These are phyloP conservation scores for Echria macrotheca DNA, from an alignment of 495 filamentous ascomycete genomes.

Conservation along the genomic window DNA sequence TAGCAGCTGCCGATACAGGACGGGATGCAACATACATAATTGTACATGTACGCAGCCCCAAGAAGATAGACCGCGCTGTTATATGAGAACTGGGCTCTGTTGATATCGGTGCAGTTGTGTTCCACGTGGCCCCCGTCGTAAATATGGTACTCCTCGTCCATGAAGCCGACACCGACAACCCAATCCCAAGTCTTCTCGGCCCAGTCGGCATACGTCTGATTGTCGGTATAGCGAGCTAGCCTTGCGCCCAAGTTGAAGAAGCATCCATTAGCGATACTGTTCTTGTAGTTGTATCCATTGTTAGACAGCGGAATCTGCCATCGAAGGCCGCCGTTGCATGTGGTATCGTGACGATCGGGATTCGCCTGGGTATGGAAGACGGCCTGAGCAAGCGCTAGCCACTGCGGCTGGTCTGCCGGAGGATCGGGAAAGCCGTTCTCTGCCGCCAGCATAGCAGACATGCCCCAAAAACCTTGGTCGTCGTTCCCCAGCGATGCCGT, in stretches of 20 bases:
- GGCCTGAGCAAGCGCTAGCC: conserved; percentile 70
- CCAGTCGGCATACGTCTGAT: conserved; percentile 72
- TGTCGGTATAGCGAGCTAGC: conserved; percentile 70
- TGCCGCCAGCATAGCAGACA: conserved; percentile 68
- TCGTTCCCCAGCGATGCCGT: conserved; percentile 77
- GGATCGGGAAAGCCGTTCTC: conserved; percentile 66
- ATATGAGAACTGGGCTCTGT: conserved; percentile 68
- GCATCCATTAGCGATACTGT: conserved; percentile 79
- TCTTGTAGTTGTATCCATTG: conserved; percentile 84
- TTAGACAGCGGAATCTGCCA: conserved; percentile 83
- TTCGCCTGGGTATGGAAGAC: conserved; percentile 67
- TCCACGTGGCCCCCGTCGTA: conserved; percentile 69
- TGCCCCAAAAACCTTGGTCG: conserved; percentile 74
- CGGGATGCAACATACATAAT: conserved; percentile 47
- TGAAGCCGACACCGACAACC: conserved; percentile 56
- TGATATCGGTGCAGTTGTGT: conserved; percentile 58
- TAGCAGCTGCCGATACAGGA: too few relatives aligned
- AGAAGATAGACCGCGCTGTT: conserved; percentile 65
- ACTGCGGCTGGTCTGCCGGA: conserved; percentile 52
- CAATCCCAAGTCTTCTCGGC: conserved; percentile 71
- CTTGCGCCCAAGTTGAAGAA: conserved; percentile 83
- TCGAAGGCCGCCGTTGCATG: conserved; percentile 65
- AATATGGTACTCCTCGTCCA: conserved; percentile 58
- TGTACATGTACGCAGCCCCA: conserved; percentile 77
- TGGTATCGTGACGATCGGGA: conserved; percentile 54